phyloP scores from a whole-genome alignment of 2,329 filamentous ascomycete genomes.

The Aspergillus fijiensis region DNA sequence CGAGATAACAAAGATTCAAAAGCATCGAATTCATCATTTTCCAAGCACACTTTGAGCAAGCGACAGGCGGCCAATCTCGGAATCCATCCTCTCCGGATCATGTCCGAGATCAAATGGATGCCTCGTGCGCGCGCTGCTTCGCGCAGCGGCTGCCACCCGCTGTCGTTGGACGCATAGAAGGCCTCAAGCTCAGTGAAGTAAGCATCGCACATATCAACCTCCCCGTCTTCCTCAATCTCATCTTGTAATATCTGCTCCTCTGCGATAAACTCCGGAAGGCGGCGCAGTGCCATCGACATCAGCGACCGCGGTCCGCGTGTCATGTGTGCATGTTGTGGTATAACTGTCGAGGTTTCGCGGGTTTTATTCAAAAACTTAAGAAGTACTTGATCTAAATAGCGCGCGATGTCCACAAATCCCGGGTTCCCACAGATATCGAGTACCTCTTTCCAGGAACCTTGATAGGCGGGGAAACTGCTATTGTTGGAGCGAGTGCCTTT shows the following conservation, averaged over 20 bases:
- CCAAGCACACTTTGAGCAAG: conserved; percentile 36
- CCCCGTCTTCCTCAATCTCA: conserved; percentile 31
- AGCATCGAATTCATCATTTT: conserved; percentile 35
- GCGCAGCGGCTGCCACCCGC: conserved; percentile 43
- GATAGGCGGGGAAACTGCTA: conserved; percentile 28
- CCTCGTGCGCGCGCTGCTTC: conserved; percentile 44
- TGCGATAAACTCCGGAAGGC: conserved; percentile 40
- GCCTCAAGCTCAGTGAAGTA: conserved; percentile 45
- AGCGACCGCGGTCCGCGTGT: conserved; percentile 36
- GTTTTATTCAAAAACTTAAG: conserved; percentile 40
- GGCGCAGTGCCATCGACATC: conserved; percentile 37
- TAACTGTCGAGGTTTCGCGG: conserved; percentile 11
- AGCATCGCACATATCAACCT: conserved; percentile 42
- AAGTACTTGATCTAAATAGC: conserved; percentile 36
- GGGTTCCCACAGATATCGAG: conserved; percentile 33
- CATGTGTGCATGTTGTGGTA: conserved; percentile 1
- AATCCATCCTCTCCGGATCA: conserved; percentile 39
- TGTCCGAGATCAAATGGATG: conserved; percentile 37
- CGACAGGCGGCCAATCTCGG: conserved; percentile 31
- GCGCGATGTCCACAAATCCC: conserved; percentile 36
- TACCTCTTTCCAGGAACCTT: conserved; percentile 36
- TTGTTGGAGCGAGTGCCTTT: conserved; percentile 27
- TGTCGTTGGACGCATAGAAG: conserved; percentile 35
- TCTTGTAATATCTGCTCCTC: conserved; percentile 38
- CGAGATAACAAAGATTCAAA: conserved; percentile 36